Evolutionary conservation across 805 yeast genomes (phyloP).

Genomic region (Kodamaea hsintzibuensis): DNA sequence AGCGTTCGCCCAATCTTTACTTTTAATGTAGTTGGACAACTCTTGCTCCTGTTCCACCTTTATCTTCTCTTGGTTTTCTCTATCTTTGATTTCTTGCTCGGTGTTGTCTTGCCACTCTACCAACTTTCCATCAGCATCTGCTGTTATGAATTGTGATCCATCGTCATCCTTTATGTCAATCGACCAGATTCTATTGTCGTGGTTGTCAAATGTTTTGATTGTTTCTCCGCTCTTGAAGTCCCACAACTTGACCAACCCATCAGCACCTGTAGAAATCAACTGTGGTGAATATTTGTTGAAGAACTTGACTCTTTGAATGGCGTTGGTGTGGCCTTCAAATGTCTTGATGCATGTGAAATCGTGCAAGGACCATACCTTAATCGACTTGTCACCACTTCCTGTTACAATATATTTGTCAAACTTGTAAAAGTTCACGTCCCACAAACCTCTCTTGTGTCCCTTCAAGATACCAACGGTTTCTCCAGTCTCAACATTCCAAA

Average conservation of each 20-base stretch:
- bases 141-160: conserved; percentile 72
- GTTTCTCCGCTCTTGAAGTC: conserved; percentile 73
- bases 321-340: conserved; percentile 91
- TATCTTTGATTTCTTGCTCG: conserved; percentile 60
- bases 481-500: conserved; percentile 87
- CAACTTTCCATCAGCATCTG: conserved; percentile 94
- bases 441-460: conserved; percentile 93
- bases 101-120: conserved; percentile 89
- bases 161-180: conserved; percentile 64
- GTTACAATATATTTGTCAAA: conserved; percentile 78
- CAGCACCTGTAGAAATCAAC: conserved; percentile 83
- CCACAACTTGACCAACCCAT: conserved; percentile 93
- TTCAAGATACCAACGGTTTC: conserved; percentile 80
- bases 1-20: conserved; percentile 85
- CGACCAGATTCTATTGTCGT: conserved; percentile 94
- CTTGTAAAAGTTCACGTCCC: conserved; percentile 85
- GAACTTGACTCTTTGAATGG: conserved; percentile 81
- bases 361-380: conserved; percentile 82
- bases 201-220: conserved; percentile 82
- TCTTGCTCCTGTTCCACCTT: conserved; percentile 88
- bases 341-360: conserved; percentile 78
- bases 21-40: conserved; percentile 68
- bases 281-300: conserved; percentile 63
- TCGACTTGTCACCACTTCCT: conserved; percentile 90
- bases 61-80: conserved; percentile 50